Conservation (phyloP, 139 green algal species). For the Trebouxia sp. region DNA sequence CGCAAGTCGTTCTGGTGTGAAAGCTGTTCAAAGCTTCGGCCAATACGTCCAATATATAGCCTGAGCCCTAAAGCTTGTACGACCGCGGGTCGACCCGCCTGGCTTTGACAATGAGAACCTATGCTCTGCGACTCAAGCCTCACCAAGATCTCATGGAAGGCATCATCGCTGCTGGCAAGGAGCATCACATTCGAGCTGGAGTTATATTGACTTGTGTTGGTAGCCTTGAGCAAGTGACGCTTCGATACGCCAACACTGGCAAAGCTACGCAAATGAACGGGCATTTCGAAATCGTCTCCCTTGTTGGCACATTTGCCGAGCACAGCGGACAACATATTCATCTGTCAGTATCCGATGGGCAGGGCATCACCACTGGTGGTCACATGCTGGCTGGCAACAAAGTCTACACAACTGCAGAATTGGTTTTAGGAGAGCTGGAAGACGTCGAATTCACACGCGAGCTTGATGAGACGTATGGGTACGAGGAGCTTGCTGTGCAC, state of each 20-base stretch:
- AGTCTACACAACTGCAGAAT: constrained; percentile 14
- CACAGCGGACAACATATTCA: constrained; percentile 10
- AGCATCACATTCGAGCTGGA: background rate
- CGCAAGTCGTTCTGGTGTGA: too few species aligned
- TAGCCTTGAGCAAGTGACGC: constrained; percentile 8
- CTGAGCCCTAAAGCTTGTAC: too few species aligned
- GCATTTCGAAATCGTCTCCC: constrained; percentile 3
- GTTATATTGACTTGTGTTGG: background rate
- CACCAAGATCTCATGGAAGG: background rate
- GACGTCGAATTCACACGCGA: background rate
- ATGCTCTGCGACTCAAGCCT: background rate
- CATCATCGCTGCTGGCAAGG: background rate
- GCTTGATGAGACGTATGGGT: background rate
- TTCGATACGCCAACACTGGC: constrained; percentile 15
- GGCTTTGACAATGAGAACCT: background rate
- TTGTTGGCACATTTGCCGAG: constrained; percentile 20
- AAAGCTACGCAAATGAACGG: constrained; percentile 1
- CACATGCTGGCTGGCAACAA: constrained; percentile 1
- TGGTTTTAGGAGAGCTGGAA: background rate
- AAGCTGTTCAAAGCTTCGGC: too few species aligned
- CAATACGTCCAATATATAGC: too few species aligned
- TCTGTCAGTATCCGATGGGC: background rate
- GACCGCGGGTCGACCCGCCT: too few species aligned
- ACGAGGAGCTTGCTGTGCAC: background rate
- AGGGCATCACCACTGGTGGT: background rate